Evolutionary conservation across 2,329 filamentous ascomycete genomes (phyloP), one percentile per base, ranked within the genome.

Genomic region (Daldinia sp.): DNA sequence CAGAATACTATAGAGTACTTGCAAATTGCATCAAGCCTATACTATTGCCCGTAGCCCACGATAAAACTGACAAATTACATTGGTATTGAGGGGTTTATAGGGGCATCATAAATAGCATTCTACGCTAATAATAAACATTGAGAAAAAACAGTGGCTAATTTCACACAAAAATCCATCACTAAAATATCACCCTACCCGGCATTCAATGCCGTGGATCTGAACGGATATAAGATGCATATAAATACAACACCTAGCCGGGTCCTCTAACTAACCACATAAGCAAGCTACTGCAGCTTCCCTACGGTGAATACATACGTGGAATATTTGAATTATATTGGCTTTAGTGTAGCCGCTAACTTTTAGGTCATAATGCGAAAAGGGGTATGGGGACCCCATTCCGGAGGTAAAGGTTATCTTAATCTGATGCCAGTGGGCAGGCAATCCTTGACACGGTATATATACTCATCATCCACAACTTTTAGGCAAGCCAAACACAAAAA

Each of bases 331-430:
- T 33, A 18, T 26, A 28, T 18, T 51, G 28, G 15, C 15, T 13
- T 26, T 48, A 48, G 44, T 15, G 20, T 48, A 28, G 12, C 44
- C 44, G 23, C 44, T 48, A 48, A 30, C 13, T 28, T 48, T 48
- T 48, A 48, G 23, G 23, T 28, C 44, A 15, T 30, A 48, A 28
- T 30, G 4, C 26, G 23, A 48, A 48, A 48, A 48, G 44, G 44
- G 44, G 44, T 48, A 48, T 48, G 44, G 44, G 44, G 44, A 48
- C 28, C 44, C 44, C 44, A 23, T 28, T 48, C 44, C 23, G 23
- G 23, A 2, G 28, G 4, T 12, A 28, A 50, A 23, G 46, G 46
- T 50, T 50, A 50, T 50, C 13, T 50, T 30, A 51, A 51, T 51
- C 46, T 51, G 15, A 18, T 26, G 26, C 15, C 26, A 51, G 13